A percentile compares a stretch with the other conserved stretches of the same genome.
Conservation (phyloP, 2,329 filamentous ascomycete species). For the Aspergillus hortae region DNA sequence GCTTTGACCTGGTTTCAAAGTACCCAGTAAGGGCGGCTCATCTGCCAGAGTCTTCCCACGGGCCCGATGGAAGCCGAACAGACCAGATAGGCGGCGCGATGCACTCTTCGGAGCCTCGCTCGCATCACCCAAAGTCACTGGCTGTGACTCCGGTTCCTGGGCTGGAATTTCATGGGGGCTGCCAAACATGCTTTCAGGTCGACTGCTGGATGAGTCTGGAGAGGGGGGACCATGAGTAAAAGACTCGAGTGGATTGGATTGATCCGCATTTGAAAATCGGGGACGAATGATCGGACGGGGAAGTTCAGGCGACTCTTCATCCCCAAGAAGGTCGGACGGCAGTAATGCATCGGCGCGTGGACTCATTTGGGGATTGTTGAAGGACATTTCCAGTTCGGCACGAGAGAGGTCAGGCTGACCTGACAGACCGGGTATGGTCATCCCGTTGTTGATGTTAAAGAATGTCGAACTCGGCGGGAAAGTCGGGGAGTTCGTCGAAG, state of each 20-base stretch:
- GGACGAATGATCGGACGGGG: conserved; percentile 26
- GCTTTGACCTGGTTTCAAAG: conserved; percentile 58
- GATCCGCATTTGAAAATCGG: conserved; percentile 28
- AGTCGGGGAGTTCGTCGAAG: conserved; percentile 50
- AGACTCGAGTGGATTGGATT: conserved; percentile 28
- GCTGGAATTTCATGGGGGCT: conserved; percentile 44
- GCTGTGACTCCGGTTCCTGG: conserved; percentile 35
- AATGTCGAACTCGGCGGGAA: conserved; percentile 52
- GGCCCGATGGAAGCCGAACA: conserved; percentile 58
- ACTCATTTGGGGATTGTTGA: conserved; percentile 60
- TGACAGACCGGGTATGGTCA: conserved; percentile 49
- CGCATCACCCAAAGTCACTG: conserved; percentile 28
- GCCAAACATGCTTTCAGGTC: conserved; percentile 43
- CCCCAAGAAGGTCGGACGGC: conserved; percentile 58
- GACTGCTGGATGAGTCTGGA: conserved; percentile 43
- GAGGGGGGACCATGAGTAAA: conserved; percentile 40
- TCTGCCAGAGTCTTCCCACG: conserved; percentile 59
- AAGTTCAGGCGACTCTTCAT: conserved; percentile 46
- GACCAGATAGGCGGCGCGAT: conserved; percentile 53
- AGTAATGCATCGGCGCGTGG: conserved; percentile 59
- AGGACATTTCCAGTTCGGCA: conserved; percentile 53
- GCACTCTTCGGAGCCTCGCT: conserved; percentile 41
- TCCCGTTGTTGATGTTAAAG: conserved; percentile 62
- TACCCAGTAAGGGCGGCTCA: conserved; percentile 55
- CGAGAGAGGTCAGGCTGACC: conserved; percentile 39